Evolutionary conservation across 768 basidiomycete species (phyloP).

Genomic region (Panellus pusillus): DNA sequence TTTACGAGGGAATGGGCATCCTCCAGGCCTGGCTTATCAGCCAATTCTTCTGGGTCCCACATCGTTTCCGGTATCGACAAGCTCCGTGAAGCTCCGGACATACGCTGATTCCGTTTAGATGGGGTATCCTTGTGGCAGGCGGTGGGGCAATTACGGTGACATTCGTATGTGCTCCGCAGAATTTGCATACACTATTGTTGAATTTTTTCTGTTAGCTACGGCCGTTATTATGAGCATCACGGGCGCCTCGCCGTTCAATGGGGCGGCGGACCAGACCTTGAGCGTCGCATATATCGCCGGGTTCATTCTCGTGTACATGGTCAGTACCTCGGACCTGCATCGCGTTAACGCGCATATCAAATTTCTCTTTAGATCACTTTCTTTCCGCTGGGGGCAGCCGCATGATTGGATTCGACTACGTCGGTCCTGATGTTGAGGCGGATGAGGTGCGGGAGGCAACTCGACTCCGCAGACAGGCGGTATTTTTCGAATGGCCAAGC

Average conservation of each 20-base stretch:
- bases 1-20: slow-evolving; percentile 61
- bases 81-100: not conserved
- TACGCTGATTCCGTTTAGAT: not conserved
- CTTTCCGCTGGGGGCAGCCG: slow-evolving; percentile 60
- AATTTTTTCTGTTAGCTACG: slow-evolving; percentile 44
- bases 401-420: slow-evolving; percentile 61
- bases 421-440: slow-evolving; percentile 60
- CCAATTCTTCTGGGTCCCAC: slow-evolving; percentile 74
- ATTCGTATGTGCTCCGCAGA: slow-evolving; percentile 49
- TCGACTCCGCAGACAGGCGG: slow-evolving; percentile 17
- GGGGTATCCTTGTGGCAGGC: slow-evolving; percentile 66
- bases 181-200: not conserved
- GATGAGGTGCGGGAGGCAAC: slow-evolving; percentile 53
- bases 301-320: slow-evolving; percentile 60
- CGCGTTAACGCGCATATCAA: not conserved
- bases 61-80: slow-evolving; percentile 57
- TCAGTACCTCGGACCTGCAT: slow-evolving; percentile 28
- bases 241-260: slow-evolving; percentile 61
- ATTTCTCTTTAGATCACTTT: slow-evolving; percentile 49
- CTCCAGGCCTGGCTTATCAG: slow-evolving; percentile 54
- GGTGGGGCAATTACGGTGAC: slow-evolving; percentile 70
- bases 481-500: slow-evolving; percentile 8
- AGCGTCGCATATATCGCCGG: slow-evolving; percentile 67
- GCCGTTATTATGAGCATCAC: slow-evolving; percentile 66
- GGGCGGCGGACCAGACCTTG: slow-evolving; percentile 53